Conservation (phyloP, 140 eudicot genomes). For the Senecio squalidus region DNA sequence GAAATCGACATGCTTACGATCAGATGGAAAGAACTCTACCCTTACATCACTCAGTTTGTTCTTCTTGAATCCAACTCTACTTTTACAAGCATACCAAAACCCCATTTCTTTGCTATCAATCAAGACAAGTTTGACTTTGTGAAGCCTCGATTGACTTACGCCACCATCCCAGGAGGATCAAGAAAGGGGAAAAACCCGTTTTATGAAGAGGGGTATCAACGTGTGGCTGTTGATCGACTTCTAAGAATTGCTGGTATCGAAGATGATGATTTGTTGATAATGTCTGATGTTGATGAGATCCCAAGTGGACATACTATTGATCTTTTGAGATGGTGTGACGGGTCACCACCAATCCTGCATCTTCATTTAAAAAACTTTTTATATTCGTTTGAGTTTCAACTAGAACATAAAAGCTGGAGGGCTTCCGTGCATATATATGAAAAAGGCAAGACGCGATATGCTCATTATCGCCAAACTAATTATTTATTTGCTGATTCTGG, state of each 20-base stretch:
- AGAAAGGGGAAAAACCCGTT: slow-evolving; percentile 43
- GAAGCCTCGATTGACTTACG: slow-evolving; percentile 52
- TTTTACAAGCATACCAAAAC: slow-evolving; percentile 43
- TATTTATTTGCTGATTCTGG: slow-evolving; percentile 40
- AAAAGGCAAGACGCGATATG: slow-evolving; percentile 41
- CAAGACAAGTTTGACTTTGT: slow-evolving; percentile 37
- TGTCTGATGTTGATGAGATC: slow-evolving; percentile 56
- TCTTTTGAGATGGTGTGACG: slow-evolving; percentile 55
- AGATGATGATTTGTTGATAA: slow-evolving; percentile 49
- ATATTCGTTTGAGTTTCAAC: slow-evolving; percentile 46
- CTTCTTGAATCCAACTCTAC: slow-evolving; percentile 61
- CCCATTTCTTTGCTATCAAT: slow-evolving; percentile 35
- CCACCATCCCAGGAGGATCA: slow-evolving; percentile 44
- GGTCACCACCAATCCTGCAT: slow-evolving; percentile 40
- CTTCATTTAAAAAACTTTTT: slow-evolving; percentile 39
- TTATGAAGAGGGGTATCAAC: slow-evolving; percentile 55
- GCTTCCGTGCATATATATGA: slow-evolving; percentile 47
- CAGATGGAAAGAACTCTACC: slow-evolving; percentile 57
- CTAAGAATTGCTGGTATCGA: slow-evolving; percentile 46
- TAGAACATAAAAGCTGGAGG: slow-evolving; percentile 42
- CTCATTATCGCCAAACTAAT: slow-evolving; percentile 37
- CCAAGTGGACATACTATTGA: slow-evolving; percentile 51
- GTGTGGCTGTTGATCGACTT: slow-evolving; percentile 47
- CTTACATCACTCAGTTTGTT: slow-evolving; percentile 47
- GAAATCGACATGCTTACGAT: slow-evolving; percentile 57